A percentile compares a stretch with the other conserved stretches of the same genome.
Conservation (phyloP, 192 early-diverging fungal genomes). For the Backusella sp. region DNA sequence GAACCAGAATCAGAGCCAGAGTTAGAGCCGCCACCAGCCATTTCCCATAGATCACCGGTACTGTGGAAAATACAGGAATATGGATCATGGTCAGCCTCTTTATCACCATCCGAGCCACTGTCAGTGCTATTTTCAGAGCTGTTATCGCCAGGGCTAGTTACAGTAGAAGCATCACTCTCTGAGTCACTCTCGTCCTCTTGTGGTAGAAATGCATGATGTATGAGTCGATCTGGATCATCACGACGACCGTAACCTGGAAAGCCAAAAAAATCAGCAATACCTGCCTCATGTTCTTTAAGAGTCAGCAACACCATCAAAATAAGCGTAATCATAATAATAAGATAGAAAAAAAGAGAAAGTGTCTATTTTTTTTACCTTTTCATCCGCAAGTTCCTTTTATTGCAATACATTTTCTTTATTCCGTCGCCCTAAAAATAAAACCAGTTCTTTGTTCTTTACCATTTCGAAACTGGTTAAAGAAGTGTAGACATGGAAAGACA, state of each 20-base stretch:
- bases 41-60: not conserved
- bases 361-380: not conserved
- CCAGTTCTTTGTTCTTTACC: not conserved
- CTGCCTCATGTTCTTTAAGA: not conserved
- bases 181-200: not conserved
- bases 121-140: not conserved
- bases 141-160: not conserved
- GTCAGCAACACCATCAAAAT: not conserved
- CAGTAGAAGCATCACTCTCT: not conserved
- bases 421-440: not conserved
- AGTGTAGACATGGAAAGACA: not conserved
- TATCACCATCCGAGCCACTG: not conserved
- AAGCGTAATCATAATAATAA: not conserved
- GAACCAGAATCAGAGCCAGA: not conserved
- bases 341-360: too few relatives aligned
- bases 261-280: not conserved
- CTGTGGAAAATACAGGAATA: not conserved
- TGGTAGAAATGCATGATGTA: not conserved
- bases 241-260: not conserved
- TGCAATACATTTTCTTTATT: not conserved
- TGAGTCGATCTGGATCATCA: not conserved
- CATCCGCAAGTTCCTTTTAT: not conserved
- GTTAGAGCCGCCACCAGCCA: not conserved
- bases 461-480: not conserved
- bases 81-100: not conserved